A percentile compares a stretch with the other conserved stretches of the same genome.
Evolutionary conservation across 371 early-diverging fungal genomes (phyloP).

Genomic region (Mucor racemosus): DNA sequence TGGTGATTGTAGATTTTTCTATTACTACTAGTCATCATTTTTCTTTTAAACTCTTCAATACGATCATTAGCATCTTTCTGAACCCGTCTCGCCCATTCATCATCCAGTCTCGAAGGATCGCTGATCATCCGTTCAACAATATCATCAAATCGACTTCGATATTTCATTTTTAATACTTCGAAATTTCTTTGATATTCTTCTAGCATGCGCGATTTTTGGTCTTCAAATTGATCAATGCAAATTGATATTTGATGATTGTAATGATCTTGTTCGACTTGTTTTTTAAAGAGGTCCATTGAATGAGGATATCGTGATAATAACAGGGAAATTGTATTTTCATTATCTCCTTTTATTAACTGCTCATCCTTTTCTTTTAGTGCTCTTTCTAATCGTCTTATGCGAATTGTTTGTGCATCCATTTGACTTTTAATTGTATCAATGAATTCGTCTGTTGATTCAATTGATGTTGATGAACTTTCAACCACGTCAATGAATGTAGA

Average conservation of each 20-base stretch:
- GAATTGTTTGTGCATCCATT: slow-evolving; percentile 21
- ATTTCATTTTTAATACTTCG: slow-evolving; percentile 18
- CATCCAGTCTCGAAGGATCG: slow-evolving; percentile 16
- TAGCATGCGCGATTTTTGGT: slow-evolving; percentile 18
- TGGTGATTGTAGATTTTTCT: neutral
- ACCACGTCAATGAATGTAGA: slow-evolving; percentile 13
- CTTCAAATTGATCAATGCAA: slow-evolving; percentile 19
- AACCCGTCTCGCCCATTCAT: slow-evolving; percentile 22
- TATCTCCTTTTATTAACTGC: slow-evolving; percentile 6
- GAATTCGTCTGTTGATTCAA: slow-evolving; percentile 3
- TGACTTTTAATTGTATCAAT: slow-evolving; percentile 11
- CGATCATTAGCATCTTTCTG: slow-evolving; percentile 14
- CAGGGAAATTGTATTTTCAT: neutral
- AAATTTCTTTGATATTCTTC: slow-evolving; percentile 17
- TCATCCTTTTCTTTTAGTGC: slow-evolving; percentile 15
- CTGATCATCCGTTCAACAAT: slow-evolving; percentile 24
- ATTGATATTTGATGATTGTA: slow-evolving; percentile 9
- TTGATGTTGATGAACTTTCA: slow-evolving; percentile 7
- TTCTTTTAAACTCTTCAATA: slow-evolving; percentile 15
- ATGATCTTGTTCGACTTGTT: slow-evolving; percentile 15
- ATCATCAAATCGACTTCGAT: slow-evolving; percentile 23
- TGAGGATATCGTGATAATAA: slow-evolving; percentile 16
- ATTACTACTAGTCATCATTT: neutral
- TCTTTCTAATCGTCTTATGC: slow-evolving; percentile 23
- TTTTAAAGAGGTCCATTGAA: slow-evolving; percentile 17